Conservation (phyloP, 345 rosid species). For the Linum usitatissimum region DNA sequence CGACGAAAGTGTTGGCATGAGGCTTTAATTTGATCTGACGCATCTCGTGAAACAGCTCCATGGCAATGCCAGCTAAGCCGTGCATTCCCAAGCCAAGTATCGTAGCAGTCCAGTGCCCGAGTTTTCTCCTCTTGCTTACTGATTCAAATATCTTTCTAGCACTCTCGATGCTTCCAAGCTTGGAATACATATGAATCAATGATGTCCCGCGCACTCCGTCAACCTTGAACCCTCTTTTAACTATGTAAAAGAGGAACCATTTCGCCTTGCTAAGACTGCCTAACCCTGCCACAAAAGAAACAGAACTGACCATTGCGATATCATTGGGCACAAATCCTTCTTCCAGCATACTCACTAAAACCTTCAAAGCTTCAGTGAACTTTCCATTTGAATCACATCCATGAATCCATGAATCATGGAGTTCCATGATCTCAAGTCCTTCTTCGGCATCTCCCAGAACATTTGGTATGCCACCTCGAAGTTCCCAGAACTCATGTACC, state of each 20-base stretch:
- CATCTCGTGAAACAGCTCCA: background rate
- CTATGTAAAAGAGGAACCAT: background rate
- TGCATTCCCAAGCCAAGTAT: background rate
- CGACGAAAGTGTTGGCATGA: background rate
- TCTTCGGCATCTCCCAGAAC: constrained; percentile 25
- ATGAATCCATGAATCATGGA: constrained; percentile 40
- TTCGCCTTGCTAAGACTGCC: background rate
- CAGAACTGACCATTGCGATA: background rate
- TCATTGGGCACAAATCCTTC: background rate
- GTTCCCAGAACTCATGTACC: constrained; percentile 31
- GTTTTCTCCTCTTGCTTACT: background rate
- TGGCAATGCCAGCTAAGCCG: background rate
- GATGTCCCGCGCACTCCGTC: background rate
- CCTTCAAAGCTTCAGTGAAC: constrained; percentile 27
- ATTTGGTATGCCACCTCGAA: constrained; percentile 18
- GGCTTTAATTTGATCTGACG: background rate
- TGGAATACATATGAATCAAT: background rate
- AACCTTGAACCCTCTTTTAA: background rate
- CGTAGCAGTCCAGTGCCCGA: background rate
- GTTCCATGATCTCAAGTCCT: constrained; percentile 40
- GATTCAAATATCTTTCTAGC: background rate
- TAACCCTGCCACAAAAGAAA: background rate
- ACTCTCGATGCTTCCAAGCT: background rate
- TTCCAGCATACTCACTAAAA: constrained; percentile 21
- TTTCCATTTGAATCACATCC: constrained; percentile 28